Evolutionary conservation across 176 grass and related monocot species (phyloP).

Genomic region (Eremochloa ophiuroides): DNA sequence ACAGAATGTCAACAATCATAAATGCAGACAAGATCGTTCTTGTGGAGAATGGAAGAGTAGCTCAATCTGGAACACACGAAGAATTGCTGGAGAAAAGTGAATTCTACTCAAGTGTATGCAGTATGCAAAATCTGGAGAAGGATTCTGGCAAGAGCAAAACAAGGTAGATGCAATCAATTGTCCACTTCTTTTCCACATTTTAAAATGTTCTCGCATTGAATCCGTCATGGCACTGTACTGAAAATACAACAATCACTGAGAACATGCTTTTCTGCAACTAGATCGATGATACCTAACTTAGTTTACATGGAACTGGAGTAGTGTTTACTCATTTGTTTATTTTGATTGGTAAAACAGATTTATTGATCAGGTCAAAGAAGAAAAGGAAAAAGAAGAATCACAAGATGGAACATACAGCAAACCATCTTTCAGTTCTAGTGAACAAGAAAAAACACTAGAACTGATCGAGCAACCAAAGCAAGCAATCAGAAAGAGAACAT

Average conservation of each 20-base stretch:
- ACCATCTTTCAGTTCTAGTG: not conserved
- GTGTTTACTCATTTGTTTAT: constrained; percentile 20
- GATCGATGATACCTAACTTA: not conserved
- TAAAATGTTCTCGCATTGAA: not conserved
- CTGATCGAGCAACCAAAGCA: not conserved
- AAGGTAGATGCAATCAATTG: constrained; percentile 37
- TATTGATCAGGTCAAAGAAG: constrained; percentile 13
- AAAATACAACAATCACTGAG: constrained; percentile 15
- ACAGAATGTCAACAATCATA: constrained; percentile 58
- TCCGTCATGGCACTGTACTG: not conserved
- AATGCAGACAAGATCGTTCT: constrained; percentile 55
- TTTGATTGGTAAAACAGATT: constrained; percentile 25
- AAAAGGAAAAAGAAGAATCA: not conserved
- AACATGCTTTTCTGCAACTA: not conserved
- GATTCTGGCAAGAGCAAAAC: constrained; percentile 18
- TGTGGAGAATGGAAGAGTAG: constrained; percentile 55
- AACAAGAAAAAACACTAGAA: constrained; percentile 35
- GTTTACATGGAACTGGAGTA: not conserved
- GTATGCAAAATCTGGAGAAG: constrained; percentile 49
- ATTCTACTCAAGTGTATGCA: constrained; percentile 48
- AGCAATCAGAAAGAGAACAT: constrained; percentile 24
- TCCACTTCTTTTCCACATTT: constrained; percentile 14
- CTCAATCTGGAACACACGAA: constrained; percentile 46
- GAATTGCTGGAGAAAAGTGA: constrained; percentile 44
- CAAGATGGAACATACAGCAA: not conserved